A percentile compares a stretch with the other conserved stretches of the same genome.
These are phyloP conservation scores for Solanum neorickii DNA, from an alignment of 257 asterid species.

Conservation along the genomic window DNA sequence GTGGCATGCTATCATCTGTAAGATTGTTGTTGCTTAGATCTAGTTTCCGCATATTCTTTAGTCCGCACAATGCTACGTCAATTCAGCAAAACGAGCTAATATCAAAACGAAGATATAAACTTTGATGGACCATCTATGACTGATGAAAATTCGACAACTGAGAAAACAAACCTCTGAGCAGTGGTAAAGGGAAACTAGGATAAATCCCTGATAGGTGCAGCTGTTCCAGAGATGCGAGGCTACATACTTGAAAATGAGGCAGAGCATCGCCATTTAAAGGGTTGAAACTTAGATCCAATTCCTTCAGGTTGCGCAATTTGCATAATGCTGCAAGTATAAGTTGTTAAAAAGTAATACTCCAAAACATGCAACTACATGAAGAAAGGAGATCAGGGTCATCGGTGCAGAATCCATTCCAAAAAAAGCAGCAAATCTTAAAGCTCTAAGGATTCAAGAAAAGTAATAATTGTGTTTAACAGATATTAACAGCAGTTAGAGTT, in stretches of 20 bases:
- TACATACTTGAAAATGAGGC: slow-evolving; percentile 6
- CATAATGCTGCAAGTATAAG: slow-evolving; percentile 5
- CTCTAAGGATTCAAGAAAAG: not conserved
- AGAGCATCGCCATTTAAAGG: slow-evolving; percentile 2
- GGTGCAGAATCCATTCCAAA: not conserved
- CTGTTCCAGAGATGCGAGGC: not conserved
- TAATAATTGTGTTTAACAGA: not conserved
- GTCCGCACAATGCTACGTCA: not conserved
- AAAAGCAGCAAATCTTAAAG: not conserved
- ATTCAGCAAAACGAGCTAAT: not conserved
- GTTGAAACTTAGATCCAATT: slow-evolving; percentile 8
- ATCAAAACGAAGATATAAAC: not conserved
- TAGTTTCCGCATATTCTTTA: not conserved
- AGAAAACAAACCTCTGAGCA: not conserved
- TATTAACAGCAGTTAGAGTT: not conserved
- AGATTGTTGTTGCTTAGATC: not conserved
- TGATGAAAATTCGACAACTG: not conserved
- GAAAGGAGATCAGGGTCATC: not conserved
- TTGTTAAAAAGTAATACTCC: not conserved
- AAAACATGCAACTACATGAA: not conserved
- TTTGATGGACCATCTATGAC: not conserved
- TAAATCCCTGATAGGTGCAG: not conserved
- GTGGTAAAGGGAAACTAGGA: not conserved
- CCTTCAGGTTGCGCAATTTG: slow-evolving; percentile 1
- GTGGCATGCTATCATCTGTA: not conserved